Evolutionary conservation across 2,329 filamentous ascomycete species (phyloP).

Genomic region (Seiridium unicorne): DNA sequence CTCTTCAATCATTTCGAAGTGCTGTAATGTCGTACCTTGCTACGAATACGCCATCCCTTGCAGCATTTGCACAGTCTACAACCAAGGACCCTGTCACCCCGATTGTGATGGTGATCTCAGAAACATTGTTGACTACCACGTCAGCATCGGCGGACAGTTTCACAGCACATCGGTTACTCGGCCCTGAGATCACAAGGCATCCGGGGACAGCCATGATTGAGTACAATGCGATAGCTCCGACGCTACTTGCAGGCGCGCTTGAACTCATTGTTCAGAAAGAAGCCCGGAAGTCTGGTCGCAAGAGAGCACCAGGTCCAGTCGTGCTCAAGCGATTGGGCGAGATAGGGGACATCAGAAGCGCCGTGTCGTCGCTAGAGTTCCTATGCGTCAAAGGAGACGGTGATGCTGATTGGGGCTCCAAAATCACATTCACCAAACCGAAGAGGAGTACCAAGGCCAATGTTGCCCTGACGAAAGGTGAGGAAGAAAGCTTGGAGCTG

Average conservation of each 20-base stretch:
- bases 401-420: conserved; percentile 73
- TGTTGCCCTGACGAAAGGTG: conserved; percentile 68
- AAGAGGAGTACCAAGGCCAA: conserved; percentile 60
- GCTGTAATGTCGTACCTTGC: conserved; percentile 75
- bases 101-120: conserved; percentile 86
- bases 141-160: conserved; percentile 87
- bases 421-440: conserved; percentile 66
- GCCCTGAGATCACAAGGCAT: conserved; percentile 81
- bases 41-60: conserved; percentile 58
- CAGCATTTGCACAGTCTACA: conserved; percentile 41
- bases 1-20: conserved; percentile 69
- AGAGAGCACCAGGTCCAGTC: conserved; percentile 71
- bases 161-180: conserved; percentile 85
- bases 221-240: conserved; percentile 89
- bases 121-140: conserved; percentile 82
- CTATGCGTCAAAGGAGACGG: conserved; percentile 80
- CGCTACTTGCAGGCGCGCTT: conserved; percentile 80
- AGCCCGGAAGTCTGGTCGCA: conserved; percentile 72
- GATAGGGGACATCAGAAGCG: conserved; percentile 87
- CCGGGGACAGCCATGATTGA: conserved; percentile 78
- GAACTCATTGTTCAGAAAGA: conserved; percentile 83
- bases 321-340: conserved; percentile 80
- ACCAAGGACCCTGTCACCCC: conserved; percentile 57
- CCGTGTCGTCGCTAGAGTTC: conserved; percentile 90
- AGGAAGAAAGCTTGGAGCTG: conserved; percentile 75